A percentile compares a stretch with the other conserved stretches of the same genome.
Evolutionary conservation across 768 basidiomycete genomes (phyloP).

Genomic region (Pluteus cervinus): DNA sequence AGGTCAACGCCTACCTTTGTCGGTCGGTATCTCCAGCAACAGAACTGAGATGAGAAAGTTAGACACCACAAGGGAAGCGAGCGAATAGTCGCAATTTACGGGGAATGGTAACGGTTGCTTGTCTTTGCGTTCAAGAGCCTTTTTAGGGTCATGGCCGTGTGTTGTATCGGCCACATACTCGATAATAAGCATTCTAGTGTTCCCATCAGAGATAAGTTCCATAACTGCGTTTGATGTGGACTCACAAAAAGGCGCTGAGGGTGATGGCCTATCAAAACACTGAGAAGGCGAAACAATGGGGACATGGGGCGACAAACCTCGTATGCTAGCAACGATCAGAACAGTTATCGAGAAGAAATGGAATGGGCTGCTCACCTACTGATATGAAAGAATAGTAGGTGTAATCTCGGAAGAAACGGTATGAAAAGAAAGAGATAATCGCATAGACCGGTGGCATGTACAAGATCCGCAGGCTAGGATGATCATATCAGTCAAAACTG

Average conservation of each 20-base stretch:
- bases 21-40: slow-evolving; percentile 76
- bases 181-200: slow-evolving; percentile 77
- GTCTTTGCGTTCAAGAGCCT: slow-evolving; percentile 74
- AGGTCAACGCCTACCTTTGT: slow-evolving; percentile 48
- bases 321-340: slow-evolving; percentile 40
- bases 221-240: slow-evolving; percentile 9
- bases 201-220: no score
- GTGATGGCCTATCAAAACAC: slow-evolving; percentile 56
- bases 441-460: slow-evolving; percentile 84
- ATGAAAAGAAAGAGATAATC: slow-evolving; percentile 81
- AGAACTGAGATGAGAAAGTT: slow-evolving; percentile 47
- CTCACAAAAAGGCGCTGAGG: slow-evolving; percentile 81
- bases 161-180: slow-evolving; percentile 78
- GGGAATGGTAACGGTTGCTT: slow-evolving; percentile 70
- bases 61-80: neutral
- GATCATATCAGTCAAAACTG: slow-evolving; percentile 2
- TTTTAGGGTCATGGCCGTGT: slow-evolving; percentile 51
- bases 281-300: slow-evolving; percentile 3
- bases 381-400: slow-evolving; percentile 44
- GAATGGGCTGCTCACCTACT: slow-evolving; percentile 24
- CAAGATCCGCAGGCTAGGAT: slow-evolving; percentile 60
- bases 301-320: slow-evolving; percentile 39
- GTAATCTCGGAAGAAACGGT: slow-evolving; percentile 76
- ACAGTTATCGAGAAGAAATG: neutral
- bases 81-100: slow-evolving; percentile 17